Base-by-base conservation (phyloP, 23 red algal species). In the Cyanidioschyzon merolae region DNA sequence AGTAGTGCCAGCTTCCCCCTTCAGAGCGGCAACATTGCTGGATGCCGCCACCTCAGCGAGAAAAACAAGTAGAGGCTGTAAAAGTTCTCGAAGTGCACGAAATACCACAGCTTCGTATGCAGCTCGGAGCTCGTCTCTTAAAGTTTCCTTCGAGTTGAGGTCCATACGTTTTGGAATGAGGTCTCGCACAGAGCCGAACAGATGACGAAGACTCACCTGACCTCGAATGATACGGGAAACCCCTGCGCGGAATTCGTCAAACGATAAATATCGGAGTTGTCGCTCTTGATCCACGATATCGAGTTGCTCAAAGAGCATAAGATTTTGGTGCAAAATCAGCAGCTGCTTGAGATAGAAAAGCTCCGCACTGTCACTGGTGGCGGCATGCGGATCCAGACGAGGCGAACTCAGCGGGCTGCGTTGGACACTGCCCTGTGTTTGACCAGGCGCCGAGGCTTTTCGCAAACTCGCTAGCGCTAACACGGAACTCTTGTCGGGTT, bases 311-410 rank as follows among this genome's bases (percentile, higher is more conserved):
- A 97, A 97, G 2, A 88, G 93, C 12, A 83, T 77, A 26, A 91
- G 90, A 50, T 97, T 87, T 76, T 97, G 87, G 35, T 87, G 77
- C 54, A 90, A 79, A 77, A 91, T 85, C 24, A 88, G 67, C 38
- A 97, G 79, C 67, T 97, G 93, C 85, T 88, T 89, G 15, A 97
- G 75, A 24, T 87, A 79, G 77, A 97, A 97, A 27, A 90, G 77
- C 58, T 89, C 83, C 1, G 93, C 85, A 79, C 90, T 85, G 26
- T 97, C 93, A 27, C 63, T 71, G 16, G 63, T 32, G 16, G 63
- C n/a, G 2, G 12, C 29, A 21, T 7, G 7, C 7, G 2, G n/a
- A 27, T 35, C 32, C n/a, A 15, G 7, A 7, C 63, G 63, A 3
- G 63, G 63, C 63, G 63, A 71, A 32, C n/a, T 71, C 63, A 35